These are phyloP conservation scores for Fusarium staphyleae DNA, from an alignment of 2,329 filamentous ascomycete genomes.

Conservation along the genomic window DNA sequence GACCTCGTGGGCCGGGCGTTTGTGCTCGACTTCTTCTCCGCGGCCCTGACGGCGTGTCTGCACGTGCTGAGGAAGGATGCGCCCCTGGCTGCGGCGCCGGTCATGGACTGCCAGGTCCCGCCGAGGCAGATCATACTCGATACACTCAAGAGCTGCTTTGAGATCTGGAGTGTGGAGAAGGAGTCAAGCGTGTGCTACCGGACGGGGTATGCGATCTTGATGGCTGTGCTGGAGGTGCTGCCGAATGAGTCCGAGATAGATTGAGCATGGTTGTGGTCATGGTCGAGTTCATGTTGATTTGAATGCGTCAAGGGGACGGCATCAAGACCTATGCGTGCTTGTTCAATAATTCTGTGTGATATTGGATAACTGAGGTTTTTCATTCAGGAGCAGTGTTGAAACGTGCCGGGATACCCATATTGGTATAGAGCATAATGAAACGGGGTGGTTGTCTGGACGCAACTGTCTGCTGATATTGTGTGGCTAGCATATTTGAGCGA, in stretches of 20 bases:
- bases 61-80: constrained; percentile 47
- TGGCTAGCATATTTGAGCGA: constrained; percentile 11
- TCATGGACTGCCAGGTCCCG: constrained; percentile 43
- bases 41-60: constrained; percentile 45
- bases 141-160: constrained; percentile 44
- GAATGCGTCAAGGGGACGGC: too few species aligned
- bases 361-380: too few species aligned
- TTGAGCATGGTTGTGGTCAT: background rate
- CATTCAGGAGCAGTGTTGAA: too few species aligned
- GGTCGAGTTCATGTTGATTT: too few species aligned
- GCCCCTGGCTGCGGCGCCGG: constrained; percentile 41
- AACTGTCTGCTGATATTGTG: constrained; percentile 17
- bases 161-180: constrained; percentile 47
- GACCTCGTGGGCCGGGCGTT: constrained; percentile 46
- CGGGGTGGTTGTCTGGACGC: background rate
- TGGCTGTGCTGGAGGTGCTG: constrained; percentile 40
- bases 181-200: constrained; percentile 48
- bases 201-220: constrained; percentile 45
- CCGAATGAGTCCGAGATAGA: constrained; percentile 19
- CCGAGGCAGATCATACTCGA: constrained; percentile 48
- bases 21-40: constrained; percentile 48
- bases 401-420: background rate
- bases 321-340: too few species aligned
- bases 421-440: background rate
- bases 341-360: too few species aligned